Base-by-base conservation (phyloP, 179 eudicot genomes). In the Silene noctiflora region DNA sequence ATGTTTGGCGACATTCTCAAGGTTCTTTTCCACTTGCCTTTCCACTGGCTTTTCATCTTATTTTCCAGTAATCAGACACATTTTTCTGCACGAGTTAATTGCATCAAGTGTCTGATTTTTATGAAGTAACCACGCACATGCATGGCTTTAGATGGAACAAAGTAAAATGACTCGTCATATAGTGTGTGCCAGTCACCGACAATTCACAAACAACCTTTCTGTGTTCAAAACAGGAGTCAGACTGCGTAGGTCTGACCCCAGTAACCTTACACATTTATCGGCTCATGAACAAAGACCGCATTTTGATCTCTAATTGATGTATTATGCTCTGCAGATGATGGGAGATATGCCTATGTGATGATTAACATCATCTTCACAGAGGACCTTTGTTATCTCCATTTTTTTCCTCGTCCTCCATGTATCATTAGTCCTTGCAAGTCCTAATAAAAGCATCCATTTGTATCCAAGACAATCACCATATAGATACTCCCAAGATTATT, bases 1-100 rank as follows among this genome's bases (percentile, higher is more conserved):
- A 87, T 95, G 90, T 93, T 95, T 74, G 97, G 99, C 55, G 99
- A 95, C 76, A 56, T 93, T 44, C 87, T 95, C 76, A 93, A 91
- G 91, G 99, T 95, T 72, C 84, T 60, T 63, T 39, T 31, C 75
- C 21, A 48, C 51, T 68, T 60, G 17, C 73, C 33, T 0, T 46
- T 51, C 19, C 3, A 22, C 25, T 70, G 13, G 33, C 1, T 51
- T 51, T 51, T 71, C 22, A 71, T 71, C 48, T 51, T 13, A 5
- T 71, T 33, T 71, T 2, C 39, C 55, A 1, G 58, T 51, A 19
- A 33, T 16, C 51, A 4, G 10, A 68, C 20, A 7, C 14, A 16
- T 67, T 3, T 10, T 42, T 33, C 70, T 51, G 58, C n/a, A 48
- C 11, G 58, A 51, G 17, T 51, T 51, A 51, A 14, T 2, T 51